Percentiles rank a stretch among this genome's conserved stretches.
phyloP scores from a whole-genome alignment of 179 eudicot genomes.

The Beta macrorhiza region DNA sequence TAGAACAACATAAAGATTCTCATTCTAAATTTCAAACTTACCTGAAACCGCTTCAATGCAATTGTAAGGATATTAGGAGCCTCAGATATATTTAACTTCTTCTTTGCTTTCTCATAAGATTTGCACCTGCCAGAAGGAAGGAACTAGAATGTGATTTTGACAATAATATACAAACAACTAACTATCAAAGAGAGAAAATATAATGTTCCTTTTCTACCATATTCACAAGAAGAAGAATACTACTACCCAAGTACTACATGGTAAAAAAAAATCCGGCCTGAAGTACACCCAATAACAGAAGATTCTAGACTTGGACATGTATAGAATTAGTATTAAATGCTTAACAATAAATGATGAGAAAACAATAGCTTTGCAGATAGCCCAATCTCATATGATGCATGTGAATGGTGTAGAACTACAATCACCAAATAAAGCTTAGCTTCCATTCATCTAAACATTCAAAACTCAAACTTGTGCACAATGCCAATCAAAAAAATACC shows the following conservation, averaged over 20 bases:
- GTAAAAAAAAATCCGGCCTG: neutral
- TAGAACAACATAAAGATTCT: neutral
- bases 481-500: neutral
- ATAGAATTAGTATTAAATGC: neutral
- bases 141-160: neutral
- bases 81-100: conserved; percentile 70
- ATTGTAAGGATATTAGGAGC: conserved; percentile 91
- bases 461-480: neutral
- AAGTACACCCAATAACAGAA: neutral
- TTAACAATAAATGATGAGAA: neutral
- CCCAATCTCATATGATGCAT: neutral
- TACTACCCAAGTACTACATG: neutral
- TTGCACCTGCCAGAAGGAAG: conserved; percentile 56
- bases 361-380: neutral
- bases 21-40: conserved; percentile 24
- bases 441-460: neutral
- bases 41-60: conserved; percentile 87
- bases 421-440: neutral
- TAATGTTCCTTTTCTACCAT: neutral
- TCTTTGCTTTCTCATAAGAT: conserved; percentile 85
- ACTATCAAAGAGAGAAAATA: neutral
- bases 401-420: neutral
- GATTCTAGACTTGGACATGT: neutral
- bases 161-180: neutral
- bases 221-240: neutral